These are phyloP conservation scores for Lyophyllum decastes DNA, from an alignment of 768 basidiomycete species.

Conservation along the genomic window DNA sequence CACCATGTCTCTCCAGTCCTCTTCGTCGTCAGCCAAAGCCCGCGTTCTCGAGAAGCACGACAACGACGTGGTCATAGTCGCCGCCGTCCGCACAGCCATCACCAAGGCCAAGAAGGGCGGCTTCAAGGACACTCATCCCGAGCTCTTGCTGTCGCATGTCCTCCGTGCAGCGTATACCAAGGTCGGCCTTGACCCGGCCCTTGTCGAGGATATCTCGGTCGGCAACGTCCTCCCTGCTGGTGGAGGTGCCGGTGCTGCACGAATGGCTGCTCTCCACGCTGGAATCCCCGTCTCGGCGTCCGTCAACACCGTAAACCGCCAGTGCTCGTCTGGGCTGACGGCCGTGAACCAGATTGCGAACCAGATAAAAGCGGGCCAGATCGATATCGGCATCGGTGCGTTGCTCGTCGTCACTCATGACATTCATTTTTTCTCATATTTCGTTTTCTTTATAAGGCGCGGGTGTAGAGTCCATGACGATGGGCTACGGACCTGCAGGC, in stretches of 20 bases:
- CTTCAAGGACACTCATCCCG: constrained; percentile 88
- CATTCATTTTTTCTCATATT: neutral
- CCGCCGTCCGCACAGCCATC: constrained; percentile 87
- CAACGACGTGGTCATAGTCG: constrained; percentile 88
- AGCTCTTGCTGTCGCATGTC: constrained; percentile 77
- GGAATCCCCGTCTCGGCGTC: constrained; percentile 79
- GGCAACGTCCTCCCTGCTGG: constrained; percentile 89
- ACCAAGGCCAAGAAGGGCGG: constrained; percentile 90
- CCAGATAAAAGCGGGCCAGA: constrained; percentile 76
- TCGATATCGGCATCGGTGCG: constrained; percentile 87
- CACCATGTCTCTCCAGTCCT: constrained; percentile 4
- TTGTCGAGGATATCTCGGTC: constrained; percentile 83
- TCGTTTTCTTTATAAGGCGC: constrained; percentile 49
- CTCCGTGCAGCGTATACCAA: constrained; percentile 72
- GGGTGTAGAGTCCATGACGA: constrained; percentile 90
- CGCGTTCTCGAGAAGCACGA: constrained; percentile 70
- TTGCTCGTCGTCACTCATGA: constrained; percentile 1
- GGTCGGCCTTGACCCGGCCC: constrained; percentile 70
- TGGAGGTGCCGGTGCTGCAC: constrained; percentile 78
- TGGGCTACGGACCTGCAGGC: constrained; percentile 59
- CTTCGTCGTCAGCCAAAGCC: constrained; percentile 43
- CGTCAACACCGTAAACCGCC: constrained; percentile 84
- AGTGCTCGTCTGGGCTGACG: constrained; percentile 87
- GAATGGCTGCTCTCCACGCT: constrained; percentile 85
- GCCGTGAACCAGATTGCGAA: constrained; percentile 84